A percentile compares a stretch with the other conserved stretches of the same genome.
Conservation (phyloP, 306 rosid genomes). For the Urtica urens region DNA sequence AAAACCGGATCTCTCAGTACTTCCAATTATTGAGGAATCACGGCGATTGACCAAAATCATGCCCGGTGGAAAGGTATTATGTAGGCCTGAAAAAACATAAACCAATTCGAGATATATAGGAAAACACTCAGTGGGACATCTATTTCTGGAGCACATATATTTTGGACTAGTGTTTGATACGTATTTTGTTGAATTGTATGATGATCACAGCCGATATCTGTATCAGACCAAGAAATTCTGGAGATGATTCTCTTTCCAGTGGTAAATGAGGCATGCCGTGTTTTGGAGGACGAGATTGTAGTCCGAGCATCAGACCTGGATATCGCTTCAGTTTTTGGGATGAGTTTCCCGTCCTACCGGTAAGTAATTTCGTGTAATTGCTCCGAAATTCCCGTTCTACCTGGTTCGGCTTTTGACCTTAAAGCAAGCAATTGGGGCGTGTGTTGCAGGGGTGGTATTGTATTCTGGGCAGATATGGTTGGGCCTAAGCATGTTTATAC, state of each 20-base stretch:
- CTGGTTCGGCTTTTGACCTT: not conserved
- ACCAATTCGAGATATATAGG: not conserved
- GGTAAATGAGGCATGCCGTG: conserved; percentile 93
- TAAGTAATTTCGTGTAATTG: conserved; percentile 12
- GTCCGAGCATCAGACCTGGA: conserved; percentile 86
- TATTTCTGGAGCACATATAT: not conserved
- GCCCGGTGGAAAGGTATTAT: conserved; percentile 77
- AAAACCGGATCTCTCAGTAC: conserved; percentile 63
- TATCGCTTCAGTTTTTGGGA: conserved; percentile 86
- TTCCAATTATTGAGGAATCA: conserved; percentile 65
- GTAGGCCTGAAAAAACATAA: too few species aligned
- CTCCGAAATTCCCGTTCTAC: not conserved
- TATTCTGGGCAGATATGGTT: conserved; percentile 80
- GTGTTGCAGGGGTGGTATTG: conserved; percentile 77
- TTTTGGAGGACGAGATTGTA: conserved; percentile 70
- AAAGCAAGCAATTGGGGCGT: not conserved
- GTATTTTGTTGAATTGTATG: not conserved
- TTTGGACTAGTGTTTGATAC: conserved; percentile 10
- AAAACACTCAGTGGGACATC: not conserved
- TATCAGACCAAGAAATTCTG: conserved; percentile 78
- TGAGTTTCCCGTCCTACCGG: conserved; percentile 93
- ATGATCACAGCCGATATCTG: conserved; percentile 51
- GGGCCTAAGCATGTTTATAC: conserved; percentile 67
- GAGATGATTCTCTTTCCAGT: conserved; percentile 93
- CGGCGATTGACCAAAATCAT: conserved; percentile 44